Evolutionary conservation across 2,329 filamentous ascomycete genomes (phyloP), one percentile per base, ranked within the genome.

Genomic region (Aspergillus aculeatinus): DNA sequence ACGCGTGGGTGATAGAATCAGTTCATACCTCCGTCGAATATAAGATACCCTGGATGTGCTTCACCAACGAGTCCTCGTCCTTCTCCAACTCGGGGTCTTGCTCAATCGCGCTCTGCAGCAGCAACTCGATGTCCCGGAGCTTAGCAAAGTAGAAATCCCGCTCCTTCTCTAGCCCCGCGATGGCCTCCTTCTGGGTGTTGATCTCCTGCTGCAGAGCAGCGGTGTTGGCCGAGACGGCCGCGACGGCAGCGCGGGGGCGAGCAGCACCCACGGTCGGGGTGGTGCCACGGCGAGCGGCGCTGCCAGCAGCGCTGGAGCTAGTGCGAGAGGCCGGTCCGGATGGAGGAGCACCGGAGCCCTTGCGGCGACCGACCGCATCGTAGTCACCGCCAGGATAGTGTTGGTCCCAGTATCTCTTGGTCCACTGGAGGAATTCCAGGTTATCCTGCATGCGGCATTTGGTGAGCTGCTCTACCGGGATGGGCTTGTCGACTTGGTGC

Each of bases 361-460:
- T 96, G 76, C 95, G 86, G 73, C 95, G 87, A 58, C 84, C 83
- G 27, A 96, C 85, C 11, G 95, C 92, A 75, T 99, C 95, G 81
- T 99, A 99, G 66, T 98, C 95, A 71, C 95, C 92, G 61, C 95
- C 95, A 7, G 95, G 95, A 79, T 91, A 99, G 83, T 97, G 92
- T 75, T 97, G 91, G 73, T 99, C 95, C 95, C 95, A 99, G 82
- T 92, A 97, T 69, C 85, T 84, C 85, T 99, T 99, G 61, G 89
- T 89, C 90, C 92, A 99, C 81, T 99, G 95, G 62, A 99, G 83
- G 77, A 99, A 99, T 75, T 98, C 95, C 70, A 99, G 90, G 82
- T 99, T 99, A 79, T 99, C 95, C 84, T 99, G 95, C 94, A 99
- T 99, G 83, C 96, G 97, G 84, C 95, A 99, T 79, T 98, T 99